Evolutionary conservation across 768 basidiomycete genomes (phyloP).

Genomic region (Suillus alpinus): DNA sequence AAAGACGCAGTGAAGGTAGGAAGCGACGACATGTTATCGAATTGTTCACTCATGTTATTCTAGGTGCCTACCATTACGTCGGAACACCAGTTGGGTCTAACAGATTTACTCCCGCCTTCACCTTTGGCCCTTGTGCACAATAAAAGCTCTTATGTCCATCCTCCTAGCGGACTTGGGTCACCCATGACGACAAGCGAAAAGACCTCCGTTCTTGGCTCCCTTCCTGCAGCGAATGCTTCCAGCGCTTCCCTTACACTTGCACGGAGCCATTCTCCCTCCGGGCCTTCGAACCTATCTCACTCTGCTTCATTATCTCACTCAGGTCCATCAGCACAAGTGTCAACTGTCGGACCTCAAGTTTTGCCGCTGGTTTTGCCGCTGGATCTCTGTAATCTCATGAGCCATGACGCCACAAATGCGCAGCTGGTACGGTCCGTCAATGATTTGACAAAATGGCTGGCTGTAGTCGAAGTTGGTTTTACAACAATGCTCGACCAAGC

Average conservation of each 20-base stretch:
- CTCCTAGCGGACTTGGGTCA: conserved; percentile 38
- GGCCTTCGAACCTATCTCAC: conserved; percentile 26
- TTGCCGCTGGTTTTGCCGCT: conserved; percentile 68
- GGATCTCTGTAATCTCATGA: conserved; percentile 60
- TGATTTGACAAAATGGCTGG: conserved; percentile 74
- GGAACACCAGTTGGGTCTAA: conserved; percentile 66
- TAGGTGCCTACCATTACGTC: conserved; percentile 67
- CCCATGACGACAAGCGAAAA: conserved; percentile 19
- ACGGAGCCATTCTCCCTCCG: conserved; percentile 28
- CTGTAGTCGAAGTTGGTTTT: conserved; percentile 70
- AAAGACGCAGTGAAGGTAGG: conserved; percentile 73
- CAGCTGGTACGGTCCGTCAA: conserved; percentile 75
- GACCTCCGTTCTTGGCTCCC: conserved; percentile 19
- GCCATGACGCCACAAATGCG: conserved; percentile 55
- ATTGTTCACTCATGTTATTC: neutral
- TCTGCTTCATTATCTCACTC: conserved; percentile 32
- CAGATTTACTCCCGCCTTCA: conserved; percentile 73
- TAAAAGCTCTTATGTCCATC: conserved; percentile 35
- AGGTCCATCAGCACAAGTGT: conserved; percentile 27
- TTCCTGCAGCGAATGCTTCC: conserved; percentile 35
- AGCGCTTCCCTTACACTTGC: conserved; percentile 40
- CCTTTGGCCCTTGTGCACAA: conserved; percentile 47
- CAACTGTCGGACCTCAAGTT: conserved; percentile 43
- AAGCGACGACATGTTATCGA: neutral
- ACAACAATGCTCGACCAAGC: conserved; percentile 58